Conservation (phyloP, 2,329 filamentous ascomycete species). For the Sporothrix humicola region DNA sequence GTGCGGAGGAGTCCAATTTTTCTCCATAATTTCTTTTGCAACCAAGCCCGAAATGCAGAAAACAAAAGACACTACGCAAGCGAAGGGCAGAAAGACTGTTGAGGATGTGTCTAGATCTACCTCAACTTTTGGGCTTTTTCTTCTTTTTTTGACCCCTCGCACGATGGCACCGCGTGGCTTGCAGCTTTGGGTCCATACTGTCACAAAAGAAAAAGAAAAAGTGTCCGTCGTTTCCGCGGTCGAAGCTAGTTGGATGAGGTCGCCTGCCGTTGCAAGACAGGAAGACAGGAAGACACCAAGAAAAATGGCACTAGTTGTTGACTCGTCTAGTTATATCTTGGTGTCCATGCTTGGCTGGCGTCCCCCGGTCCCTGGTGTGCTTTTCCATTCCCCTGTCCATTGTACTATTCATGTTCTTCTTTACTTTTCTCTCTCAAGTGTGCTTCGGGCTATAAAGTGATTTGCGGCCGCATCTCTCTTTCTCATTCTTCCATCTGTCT, state of each 20-base stretch:
- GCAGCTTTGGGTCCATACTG: background rate
- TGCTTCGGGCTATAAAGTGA: constrained; percentile 5
- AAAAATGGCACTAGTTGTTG: background rate
- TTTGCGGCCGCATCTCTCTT: background rate
- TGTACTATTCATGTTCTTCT: background rate
- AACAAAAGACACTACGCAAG: background rate
- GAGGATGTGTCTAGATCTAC: background rate
- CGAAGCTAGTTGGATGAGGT: background rate
- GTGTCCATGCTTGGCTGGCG: background rate
- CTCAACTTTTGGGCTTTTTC: no score
- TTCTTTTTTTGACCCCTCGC: background rate
- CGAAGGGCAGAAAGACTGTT: background rate
- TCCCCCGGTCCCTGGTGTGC: background rate
- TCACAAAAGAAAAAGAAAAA: background rate
- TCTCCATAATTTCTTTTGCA: constrained; percentile 12
- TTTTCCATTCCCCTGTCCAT: background rate
- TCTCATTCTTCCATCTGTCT: background rate
- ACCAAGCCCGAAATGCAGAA: background rate
- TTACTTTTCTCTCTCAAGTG: background rate
- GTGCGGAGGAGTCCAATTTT: background rate
- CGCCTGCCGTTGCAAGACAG: background rate
- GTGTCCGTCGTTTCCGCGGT: constrained; percentile 6
- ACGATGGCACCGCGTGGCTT: background rate
- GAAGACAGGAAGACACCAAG: background rate
- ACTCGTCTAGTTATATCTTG: background rate